These are phyloP conservation scores for Prunus fruticosa DNA, from an alignment of 306 rosid species.

Conservation along the genomic window DNA sequence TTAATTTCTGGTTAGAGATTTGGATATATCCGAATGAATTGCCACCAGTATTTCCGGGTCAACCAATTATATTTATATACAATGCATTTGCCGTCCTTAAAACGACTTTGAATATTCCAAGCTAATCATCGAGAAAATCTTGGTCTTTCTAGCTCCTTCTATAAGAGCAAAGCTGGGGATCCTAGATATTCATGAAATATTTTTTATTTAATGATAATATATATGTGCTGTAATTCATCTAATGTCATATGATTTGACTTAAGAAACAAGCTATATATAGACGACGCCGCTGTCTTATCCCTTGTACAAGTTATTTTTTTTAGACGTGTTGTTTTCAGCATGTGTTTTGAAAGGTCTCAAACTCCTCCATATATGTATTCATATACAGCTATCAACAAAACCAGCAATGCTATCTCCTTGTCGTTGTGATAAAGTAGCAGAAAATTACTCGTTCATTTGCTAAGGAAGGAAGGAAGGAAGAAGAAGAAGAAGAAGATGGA, in stretches of 20 bases:
- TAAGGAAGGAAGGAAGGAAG: not conserved
- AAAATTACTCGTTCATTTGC: not conserved
- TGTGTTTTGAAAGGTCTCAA: constrained; percentile 11
- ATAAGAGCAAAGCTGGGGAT: not conserved
- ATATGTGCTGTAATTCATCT: not conserved
- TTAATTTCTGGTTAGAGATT: not conserved
- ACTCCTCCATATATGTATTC: not conserved
- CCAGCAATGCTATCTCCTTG: not conserved
- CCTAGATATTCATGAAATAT: not conserved
- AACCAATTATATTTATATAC: not conserved
- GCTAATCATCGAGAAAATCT: not conserved
- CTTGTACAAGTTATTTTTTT: not conserved
- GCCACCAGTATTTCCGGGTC: not conserved
- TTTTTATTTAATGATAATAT: not conserved
- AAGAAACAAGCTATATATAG: constrained; percentile 25
- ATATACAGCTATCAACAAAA: constrained; percentile 3
- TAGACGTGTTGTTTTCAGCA: constrained; percentile 10
- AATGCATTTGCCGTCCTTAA: not conserved
- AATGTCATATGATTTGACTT: not conserved
- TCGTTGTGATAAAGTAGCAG: constrained; percentile 1
- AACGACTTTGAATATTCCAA: not conserved
- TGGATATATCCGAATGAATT: not conserved
- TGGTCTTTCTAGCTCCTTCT: not conserved
- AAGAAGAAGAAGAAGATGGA: constrained; percentile 48
- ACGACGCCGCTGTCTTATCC: constrained; percentile 28